These are phyloP conservation scores for Myxozyma lipomycoides DNA, from an alignment of 805 yeast genomes.

Conservation along the genomic window DNA sequence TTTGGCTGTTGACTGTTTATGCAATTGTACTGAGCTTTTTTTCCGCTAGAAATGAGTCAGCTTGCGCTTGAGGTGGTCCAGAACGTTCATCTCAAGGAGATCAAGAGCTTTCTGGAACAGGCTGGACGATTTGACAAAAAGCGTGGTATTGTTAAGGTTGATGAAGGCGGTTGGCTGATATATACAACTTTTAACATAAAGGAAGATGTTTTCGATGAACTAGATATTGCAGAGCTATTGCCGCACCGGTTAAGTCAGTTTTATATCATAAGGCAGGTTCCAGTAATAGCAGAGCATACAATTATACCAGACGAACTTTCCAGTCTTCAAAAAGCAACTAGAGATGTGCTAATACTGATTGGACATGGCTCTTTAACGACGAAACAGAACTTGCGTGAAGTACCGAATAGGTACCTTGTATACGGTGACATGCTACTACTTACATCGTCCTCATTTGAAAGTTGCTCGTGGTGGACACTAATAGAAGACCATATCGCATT, in stretches of 20 bases:
- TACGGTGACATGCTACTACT: conserved; percentile 62
- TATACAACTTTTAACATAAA: too few relatives aligned
- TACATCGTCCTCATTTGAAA: conserved; percentile 43
- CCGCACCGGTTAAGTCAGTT: too few relatives aligned
- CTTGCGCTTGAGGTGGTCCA: conserved; percentile 9
- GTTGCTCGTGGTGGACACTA: conserved; percentile 32
- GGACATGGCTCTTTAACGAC: background rate
- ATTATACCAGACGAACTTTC: too few relatives aligned
- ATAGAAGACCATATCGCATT: conserved; percentile 33
- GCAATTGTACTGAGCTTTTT: too few relatives aligned
- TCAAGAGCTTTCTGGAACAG: conserved; percentile 16
- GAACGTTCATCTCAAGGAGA: conserved; percentile 11
- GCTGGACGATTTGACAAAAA: conserved; percentile 10
- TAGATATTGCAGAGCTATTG: too few relatives aligned
- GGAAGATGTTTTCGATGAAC: too few relatives aligned
- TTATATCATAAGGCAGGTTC: too few relatives aligned
- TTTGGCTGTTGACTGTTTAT: too few relatives aligned
- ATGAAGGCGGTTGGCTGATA: conserved; percentile 9
- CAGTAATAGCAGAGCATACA: too few relatives aligned
- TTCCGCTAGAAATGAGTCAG: conserved; percentile 12
- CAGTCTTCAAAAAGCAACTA: conserved; percentile 1
- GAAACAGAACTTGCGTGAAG: background rate
- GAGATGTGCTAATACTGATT: background rate
- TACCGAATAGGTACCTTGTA: conserved; percentile 55
- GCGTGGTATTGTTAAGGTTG: conserved; percentile 15